Evolutionary conservation across 108 stramenopile genomes (phyloP).

Genomic region (Poteriospumella lacustris): DNA sequence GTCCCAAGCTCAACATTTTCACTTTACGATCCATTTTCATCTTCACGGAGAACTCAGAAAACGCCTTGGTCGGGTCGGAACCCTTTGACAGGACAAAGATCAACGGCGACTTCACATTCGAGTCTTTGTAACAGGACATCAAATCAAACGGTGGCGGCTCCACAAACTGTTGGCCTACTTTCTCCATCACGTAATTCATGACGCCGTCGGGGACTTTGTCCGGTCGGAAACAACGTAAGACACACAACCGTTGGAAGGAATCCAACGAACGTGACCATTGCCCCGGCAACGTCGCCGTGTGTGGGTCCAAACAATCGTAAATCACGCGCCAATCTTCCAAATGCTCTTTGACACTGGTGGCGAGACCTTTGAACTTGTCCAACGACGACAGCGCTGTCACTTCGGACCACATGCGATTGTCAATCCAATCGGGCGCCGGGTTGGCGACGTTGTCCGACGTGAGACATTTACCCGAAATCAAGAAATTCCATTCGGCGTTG

Average conservation of each 20-base stretch:
- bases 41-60: slow-evolving; percentile 48
- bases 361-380: slow-evolving; percentile 40
- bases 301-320: slow-evolving; percentile 50
- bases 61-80: slow-evolving; percentile 54
- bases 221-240: slow-evolving; percentile 49
- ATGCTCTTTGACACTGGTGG: slow-evolving; percentile 20
- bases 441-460: slow-evolving; percentile 39
- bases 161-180: slow-evolving; percentile 47
- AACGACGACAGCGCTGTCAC: slow-evolving; percentile 40
- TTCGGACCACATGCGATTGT: slow-evolving; percentile 54
- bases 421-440: slow-evolving; percentile 55
- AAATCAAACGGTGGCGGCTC: slow-evolving; percentile 52
- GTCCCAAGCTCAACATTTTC: slow-evolving; percentile 42
- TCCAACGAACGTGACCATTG: slow-evolving; percentile 32
- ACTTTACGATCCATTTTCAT: slow-evolving; percentile 52
- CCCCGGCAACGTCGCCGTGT: slow-evolving; percentile 33
- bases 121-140: slow-evolving; percentile 48
- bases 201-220: slow-evolving; percentile 55
- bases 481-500: slow-evolving; percentile 40
- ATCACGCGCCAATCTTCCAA: slow-evolving; percentile 35
- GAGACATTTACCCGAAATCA: slow-evolving; percentile 45
- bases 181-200: slow-evolving; percentile 41
- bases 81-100: slow-evolving; percentile 54
- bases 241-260: slow-evolving; percentile 44
- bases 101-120: slow-evolving; percentile 42